Conservation (phyloP, 164 flowering plant species). For the Magnolia kwangsiensis region DNA sequence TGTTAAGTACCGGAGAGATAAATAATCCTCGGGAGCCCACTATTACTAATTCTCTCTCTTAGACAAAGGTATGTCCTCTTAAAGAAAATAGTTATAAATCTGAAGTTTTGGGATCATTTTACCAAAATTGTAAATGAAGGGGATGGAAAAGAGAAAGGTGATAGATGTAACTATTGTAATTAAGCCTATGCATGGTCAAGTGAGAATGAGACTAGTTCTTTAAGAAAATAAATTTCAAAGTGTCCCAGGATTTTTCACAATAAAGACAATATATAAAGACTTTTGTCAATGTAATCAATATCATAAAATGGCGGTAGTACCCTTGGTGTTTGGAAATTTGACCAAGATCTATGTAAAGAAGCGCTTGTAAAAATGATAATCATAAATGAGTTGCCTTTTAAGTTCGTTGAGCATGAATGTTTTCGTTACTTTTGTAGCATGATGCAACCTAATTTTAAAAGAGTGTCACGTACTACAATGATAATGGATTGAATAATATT, state of each 20-base stretch:
- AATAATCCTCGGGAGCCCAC: too few species aligned
- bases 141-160: neutral
- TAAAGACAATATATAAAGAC: neutral
- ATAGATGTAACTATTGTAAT: neutral
- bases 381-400: neutral
- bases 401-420: neutral
- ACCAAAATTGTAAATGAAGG: neutral
- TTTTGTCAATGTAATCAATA: neutral
- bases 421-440: neutral
- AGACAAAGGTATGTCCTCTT: neutral
- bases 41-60: neutral
- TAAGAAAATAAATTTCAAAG: neutral
- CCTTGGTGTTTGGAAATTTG: neutral
- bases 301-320: neutral
- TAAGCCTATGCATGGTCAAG: neutral
- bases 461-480: neutral
- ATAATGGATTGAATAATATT: neutral
- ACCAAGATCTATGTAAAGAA: neutral
- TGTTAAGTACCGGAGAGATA: too few species aligned
- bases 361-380: neutral
- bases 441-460: neutral
- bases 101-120: neutral
- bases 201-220: neutral
- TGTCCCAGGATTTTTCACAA: neutral
- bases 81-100: neutral